phyloP scores from a whole-genome alignment of 257 asterid genomes.

The Solanum dulcamara region DNA sequence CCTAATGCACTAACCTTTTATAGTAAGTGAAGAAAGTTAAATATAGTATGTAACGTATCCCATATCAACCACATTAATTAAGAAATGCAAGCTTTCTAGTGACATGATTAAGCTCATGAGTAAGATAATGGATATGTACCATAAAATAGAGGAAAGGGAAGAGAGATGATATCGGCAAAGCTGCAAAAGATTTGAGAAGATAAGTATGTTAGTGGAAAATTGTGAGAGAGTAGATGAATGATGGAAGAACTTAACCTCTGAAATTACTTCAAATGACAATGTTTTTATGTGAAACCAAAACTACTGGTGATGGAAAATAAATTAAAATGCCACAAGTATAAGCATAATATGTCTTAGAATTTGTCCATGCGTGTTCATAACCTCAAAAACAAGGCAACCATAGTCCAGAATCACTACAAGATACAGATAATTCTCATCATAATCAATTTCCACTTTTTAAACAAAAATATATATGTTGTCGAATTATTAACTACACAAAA shows the following conservation, averaged over 20 bases:
- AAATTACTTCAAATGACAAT: background rate
- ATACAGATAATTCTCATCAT: background rate
- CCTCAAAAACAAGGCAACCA: background rate
- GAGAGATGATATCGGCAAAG: slow-evolving; percentile 64
- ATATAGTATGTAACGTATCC: background rate
- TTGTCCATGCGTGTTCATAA: background rate
- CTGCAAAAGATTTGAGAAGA: slow-evolving; percentile 24
- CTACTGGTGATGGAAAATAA: background rate
- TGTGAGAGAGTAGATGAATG: background rate
- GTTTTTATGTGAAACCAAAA: background rate
- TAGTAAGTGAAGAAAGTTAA: background rate
- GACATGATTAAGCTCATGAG: background rate
- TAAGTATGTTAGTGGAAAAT: background rate
- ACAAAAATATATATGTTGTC: background rate
- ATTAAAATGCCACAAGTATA: background rate
- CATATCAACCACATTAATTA: background rate
- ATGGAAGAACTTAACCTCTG: background rate
- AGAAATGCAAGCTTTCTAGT: background rate
- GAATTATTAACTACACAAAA: background rate
- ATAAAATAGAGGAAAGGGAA: slow-evolving; percentile 78
- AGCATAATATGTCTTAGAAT: background rate
- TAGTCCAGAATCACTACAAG: background rate
- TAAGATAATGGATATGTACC: slow-evolving; percentile 25
- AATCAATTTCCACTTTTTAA: background rate
- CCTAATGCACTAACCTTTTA: background rate